These are phyloP conservation scores for Pyracantha coccinea DNA, from an alignment of 331 rosid species.

Conservation along the genomic window DNA sequence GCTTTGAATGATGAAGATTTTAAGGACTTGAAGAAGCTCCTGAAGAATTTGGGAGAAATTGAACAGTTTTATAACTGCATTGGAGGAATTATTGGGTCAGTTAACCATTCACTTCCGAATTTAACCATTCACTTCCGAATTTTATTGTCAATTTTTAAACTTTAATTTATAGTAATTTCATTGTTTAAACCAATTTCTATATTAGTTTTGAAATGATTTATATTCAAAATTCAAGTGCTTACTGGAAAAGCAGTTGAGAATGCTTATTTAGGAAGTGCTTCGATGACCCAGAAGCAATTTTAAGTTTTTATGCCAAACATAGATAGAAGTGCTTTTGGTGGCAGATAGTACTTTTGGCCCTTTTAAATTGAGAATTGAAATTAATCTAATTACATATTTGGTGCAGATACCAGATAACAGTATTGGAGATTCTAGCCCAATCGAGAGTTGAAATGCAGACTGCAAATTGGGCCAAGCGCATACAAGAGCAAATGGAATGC, in stretches of 20 bases:
- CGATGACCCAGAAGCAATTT: not conserved
- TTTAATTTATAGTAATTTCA: not conserved
- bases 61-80: constrained; percentile 83
- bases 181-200: not conserved
- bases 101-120: constrained; percentile 1
- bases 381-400: not conserved
- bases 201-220: not conserved
- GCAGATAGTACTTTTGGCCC: not conserved
- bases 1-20: constrained; percentile 47
- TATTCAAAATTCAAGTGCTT: not conserved
- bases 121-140: too few species aligned
- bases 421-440: constrained; percentile 61
- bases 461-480: constrained; percentile 38
- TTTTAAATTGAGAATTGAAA: not conserved
- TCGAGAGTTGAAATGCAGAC: constrained; percentile 39
- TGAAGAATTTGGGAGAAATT: constrained; percentile 51
- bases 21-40: constrained; percentile 50
- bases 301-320: not conserved
- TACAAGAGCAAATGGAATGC: constrained; percentile 39
- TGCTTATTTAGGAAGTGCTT: not conserved
- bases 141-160: not conserved
- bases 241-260: not conserved
- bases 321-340: not conserved
- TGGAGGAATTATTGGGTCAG: constrained; percentile 95
- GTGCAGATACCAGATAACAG: constrained; percentile 79